Percentiles rank a stretch among this genome's conserved stretches.
Evolutionary conservation across 2,329 filamentous ascomycete genomes (phyloP).

Genomic region (Aureobasidium mangrovei): DNA sequence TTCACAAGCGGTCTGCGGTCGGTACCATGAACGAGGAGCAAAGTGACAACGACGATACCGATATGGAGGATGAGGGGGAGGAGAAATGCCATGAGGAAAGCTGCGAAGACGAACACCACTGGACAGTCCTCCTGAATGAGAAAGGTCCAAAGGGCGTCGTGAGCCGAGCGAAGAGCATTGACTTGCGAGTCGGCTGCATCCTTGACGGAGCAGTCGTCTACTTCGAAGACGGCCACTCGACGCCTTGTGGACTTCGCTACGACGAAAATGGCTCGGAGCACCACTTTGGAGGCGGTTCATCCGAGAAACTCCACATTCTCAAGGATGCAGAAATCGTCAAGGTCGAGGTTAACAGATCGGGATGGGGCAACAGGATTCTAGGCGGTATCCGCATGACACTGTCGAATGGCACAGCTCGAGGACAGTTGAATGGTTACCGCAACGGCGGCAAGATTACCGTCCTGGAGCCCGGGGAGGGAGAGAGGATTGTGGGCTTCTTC

Average conservation of each 20-base stretch:
- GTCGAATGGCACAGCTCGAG: constrained; percentile 24
- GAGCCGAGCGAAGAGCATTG: constrained; percentile 34
- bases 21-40: background rate
- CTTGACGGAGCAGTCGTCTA: constrained; percentile 41
- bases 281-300: constrained; percentile 27
- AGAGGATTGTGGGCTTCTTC: constrained; percentile 41
- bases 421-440: constrained; percentile 22
- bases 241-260: constrained; percentile 34
- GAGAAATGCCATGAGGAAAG: constrained; percentile 10
- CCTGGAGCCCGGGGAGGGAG: constrained; percentile 26
- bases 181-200: constrained; percentile 36
- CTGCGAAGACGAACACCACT: constrained; percentile 15
- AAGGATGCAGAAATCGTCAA: constrained; percentile 24
- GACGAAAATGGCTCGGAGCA: constrained; percentile 23
- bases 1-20: constrained; percentile 32
- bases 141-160: constrained; percentile 26
- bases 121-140: constrained; percentile 18
- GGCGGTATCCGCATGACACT: constrained; percentile 27
- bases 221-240: constrained; percentile 36
- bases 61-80: constrained; percentile 14
- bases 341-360: constrained; percentile 24
- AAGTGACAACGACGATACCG: background rate
- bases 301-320: constrained; percentile 25
- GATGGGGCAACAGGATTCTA: constrained; percentile 16
- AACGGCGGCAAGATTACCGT: constrained; percentile 17